These are phyloP conservation scores for Asterophora lycoperdoides DNA, from an alignment of 768 basidiomycete genomes.

Conservation along the genomic window DNA sequence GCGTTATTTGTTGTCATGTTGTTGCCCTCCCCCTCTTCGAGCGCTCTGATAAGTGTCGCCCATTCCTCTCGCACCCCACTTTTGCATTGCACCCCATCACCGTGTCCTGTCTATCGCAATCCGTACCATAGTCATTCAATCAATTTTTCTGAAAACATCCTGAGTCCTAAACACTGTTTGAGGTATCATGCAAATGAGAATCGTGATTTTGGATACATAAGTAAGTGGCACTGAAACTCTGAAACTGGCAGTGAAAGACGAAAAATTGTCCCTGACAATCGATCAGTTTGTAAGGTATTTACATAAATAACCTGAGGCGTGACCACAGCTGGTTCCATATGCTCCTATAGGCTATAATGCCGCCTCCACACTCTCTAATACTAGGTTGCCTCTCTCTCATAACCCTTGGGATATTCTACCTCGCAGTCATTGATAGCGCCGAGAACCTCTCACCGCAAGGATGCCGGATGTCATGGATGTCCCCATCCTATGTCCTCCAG, in stretches of 20 bases:
- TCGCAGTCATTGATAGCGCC: conserved; percentile 40
- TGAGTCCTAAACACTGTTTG: neutral
- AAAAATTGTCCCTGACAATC: too few relatives aligned
- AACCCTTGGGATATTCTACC: conserved; percentile 35
- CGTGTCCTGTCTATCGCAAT: conserved; percentile 15
- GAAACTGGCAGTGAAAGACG: too few relatives aligned
- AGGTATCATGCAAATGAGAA: too few relatives aligned
- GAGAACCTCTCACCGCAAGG: conserved; percentile 74
- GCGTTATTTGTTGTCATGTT: conserved; percentile 18
- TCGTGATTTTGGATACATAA: too few relatives aligned
- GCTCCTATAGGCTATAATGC: conserved; percentile 19
- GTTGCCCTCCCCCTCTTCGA: conserved; percentile 13
- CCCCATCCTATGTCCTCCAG: conserved; percentile 81
- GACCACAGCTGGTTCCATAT: neutral
- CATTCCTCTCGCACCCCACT: conserved; percentile 4
- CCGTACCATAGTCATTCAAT: conserved; percentile 15
- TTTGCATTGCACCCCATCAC: conserved; percentile 20
- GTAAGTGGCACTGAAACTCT: too few relatives aligned
- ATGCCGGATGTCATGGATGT: conserved; percentile 97
- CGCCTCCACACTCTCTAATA: conserved; percentile 24
- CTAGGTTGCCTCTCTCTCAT: conserved; percentile 34
- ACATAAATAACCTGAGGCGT: too few relatives aligned
- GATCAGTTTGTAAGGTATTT: too few relatives aligned
- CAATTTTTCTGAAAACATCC: conserved; percentile 9
- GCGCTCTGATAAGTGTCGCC: conserved; percentile 16